Percentiles rank a stretch among this genome's conserved stretches.
Conservation (phyloP, 148 eudicot species). For the Chenopodium formosanum region DNA sequence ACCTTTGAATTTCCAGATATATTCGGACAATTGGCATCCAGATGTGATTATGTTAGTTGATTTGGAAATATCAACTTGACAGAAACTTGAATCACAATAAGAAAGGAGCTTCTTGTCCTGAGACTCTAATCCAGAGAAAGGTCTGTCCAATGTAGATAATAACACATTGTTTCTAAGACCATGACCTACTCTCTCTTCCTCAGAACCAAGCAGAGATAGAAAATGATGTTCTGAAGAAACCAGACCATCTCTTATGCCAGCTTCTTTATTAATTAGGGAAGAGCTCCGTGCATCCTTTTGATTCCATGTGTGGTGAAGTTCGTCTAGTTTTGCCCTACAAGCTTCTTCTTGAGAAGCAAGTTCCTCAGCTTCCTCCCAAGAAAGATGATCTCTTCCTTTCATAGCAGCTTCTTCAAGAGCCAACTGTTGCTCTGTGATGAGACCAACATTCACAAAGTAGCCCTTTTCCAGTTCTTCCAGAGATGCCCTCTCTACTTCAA, state of each 20-base stretch:
- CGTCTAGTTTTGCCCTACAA: constrained; percentile 81
- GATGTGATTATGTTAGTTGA: constrained; percentile 52
- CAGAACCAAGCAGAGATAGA: constrained; percentile 51
- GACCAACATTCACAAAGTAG: constrained; percentile 88
- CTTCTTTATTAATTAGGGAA: constrained; percentile 66
- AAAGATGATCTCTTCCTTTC: constrained; percentile 90
- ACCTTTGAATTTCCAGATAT: constrained; percentile 73
- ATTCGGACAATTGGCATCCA: constrained; percentile 73
- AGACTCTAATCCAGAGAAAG: constrained; percentile 73
- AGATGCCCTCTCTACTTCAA: constrained; percentile 74
- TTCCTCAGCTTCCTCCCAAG: constrained; percentile 99
- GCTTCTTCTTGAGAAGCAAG: constrained; percentile 99
- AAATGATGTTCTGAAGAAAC: constrained; percentile 58
- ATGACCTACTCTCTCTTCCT: constrained; percentile 47
- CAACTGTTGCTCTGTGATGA: constrained; percentile 78
- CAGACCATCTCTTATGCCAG: constrained; percentile 51
- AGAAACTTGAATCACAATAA: constrained; percentile 41
- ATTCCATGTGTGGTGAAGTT: constrained; percentile 83
- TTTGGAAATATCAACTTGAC: constrained; percentile 37
- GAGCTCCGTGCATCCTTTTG: constrained; percentile 70
- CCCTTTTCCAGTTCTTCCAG: constrained; percentile 75
- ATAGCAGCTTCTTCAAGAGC: constrained; percentile 96
- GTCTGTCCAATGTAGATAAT: constrained; percentile 55
- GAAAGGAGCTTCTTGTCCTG: constrained; percentile 56
- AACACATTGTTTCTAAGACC: constrained; percentile 55